Evolutionary conservation across 495 filamentous ascomycete species (phyloP).

Genomic region (Hypoxylon cercidicola): DNA sequence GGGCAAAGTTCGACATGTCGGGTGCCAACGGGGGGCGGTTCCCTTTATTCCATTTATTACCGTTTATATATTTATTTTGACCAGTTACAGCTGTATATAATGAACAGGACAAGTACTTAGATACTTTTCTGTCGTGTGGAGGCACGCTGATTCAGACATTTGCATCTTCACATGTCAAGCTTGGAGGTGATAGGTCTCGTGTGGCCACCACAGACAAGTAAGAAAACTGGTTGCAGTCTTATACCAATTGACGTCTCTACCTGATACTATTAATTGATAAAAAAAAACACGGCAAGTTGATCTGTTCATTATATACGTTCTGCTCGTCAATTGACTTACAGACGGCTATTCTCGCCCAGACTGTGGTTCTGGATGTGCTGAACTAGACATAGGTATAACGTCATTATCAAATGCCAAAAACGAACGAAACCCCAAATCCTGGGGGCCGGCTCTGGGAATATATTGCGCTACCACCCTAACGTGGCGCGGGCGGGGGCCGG

Average conservation of each 20-base stretch:
- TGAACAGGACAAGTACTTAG: not conserved
- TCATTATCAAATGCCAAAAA: constrained; percentile 38
- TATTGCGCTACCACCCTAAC: constrained; percentile 9
- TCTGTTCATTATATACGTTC: not conserved
- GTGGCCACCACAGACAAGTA: not conserved
- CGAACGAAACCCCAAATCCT: constrained; percentile 8
- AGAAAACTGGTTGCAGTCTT: not conserved
- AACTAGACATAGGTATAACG: constrained; percentile 6
- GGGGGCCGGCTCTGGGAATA: constrained; percentile 6
- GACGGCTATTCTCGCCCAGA: not conserved
- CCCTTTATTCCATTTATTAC: not conserved
- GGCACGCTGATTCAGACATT: constrained; percentile 12
- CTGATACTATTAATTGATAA: not conserved
- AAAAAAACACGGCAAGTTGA: not conserved
- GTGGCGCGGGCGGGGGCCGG: too few relatives aligned
- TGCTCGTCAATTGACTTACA: not conserved
- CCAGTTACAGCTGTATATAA: not conserved
- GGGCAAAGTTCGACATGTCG: constrained; percentile 9
- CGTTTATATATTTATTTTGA: too few relatives aligned
- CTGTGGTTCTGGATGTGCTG: not conserved
- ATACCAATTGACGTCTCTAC: not conserved
- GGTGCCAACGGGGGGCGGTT: constrained; percentile 14
- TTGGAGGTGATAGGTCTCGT: not conserved
- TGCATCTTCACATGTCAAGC: constrained; percentile 27
- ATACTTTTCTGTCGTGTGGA: constrained; percentile 5